Percentiles rank a stretch among this genome's conserved stretches.
Evolutionary conservation across 225 moss, liverwort and hornwort species (phyloP).

Genomic region (Bryum argenteum): DNA sequence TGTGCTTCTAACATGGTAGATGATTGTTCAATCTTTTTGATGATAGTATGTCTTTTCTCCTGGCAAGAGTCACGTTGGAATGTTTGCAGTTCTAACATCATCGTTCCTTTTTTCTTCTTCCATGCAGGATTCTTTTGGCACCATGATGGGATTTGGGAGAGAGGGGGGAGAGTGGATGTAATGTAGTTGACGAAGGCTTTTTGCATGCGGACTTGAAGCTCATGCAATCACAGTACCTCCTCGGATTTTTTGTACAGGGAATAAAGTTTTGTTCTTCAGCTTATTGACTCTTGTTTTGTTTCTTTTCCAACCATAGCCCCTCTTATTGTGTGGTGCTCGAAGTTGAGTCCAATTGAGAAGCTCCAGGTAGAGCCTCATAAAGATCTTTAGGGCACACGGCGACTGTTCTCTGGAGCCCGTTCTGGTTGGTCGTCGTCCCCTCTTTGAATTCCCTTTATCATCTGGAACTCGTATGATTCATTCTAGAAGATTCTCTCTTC

Average conservation of each 20-base stretch:
- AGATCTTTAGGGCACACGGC: not conserved
- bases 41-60: not conserved
- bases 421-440: not conserved
- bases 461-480: not conserved
- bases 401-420: not conserved
- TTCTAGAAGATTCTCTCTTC: not conserved
- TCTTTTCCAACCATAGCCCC: slow-evolving; percentile 4
- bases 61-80: not conserved
- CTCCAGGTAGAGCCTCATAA: not conserved
- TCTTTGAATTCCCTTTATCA: not conserved
- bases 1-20: not conserved
- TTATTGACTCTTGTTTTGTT: slow-evolving; percentile 21
- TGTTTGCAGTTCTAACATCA: slow-evolving; percentile 17
- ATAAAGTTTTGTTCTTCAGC: slow-evolving; percentile 28
- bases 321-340: slow-evolving; percentile 7
- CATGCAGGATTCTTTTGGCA: slow-evolving; percentile 18
- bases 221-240: not conserved
- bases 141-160: slow-evolving; percentile 8
- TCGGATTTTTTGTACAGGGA: slow-evolving; percentile 33
- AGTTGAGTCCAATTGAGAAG: not conserved
- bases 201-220: slow-evolving; percentile 15
- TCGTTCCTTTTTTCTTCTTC: not conserved
- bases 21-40: not conserved
- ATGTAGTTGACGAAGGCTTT: slow-evolving; percentile 13
- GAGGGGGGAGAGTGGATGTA: slow-evolving; percentile 1